Conservation (phyloP, 225 moss, liverwort and hornwort species). For the Lunularia cruciata region DNA sequence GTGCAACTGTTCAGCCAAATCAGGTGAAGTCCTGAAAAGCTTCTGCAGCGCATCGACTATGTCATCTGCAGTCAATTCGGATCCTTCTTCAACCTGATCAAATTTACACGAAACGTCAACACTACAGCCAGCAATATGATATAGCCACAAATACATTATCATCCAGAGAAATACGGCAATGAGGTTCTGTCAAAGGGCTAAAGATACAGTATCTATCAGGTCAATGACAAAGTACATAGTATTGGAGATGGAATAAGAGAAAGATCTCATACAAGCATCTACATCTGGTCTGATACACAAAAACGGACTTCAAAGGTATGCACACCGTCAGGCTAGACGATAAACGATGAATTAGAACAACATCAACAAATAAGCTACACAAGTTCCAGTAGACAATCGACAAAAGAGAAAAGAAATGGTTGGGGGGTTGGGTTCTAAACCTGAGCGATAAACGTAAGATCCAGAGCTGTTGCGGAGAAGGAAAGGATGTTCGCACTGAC, state of each 20-base stretch:
- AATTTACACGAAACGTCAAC: background rate
- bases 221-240: no score
- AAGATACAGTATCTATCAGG: no score
- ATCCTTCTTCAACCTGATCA: constrained; percentile 23
- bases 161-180: background rate
- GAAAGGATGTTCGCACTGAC: constrained; percentile 75
- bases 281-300: no score
- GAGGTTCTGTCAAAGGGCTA: no score
- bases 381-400: no score
- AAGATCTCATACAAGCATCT: no score
- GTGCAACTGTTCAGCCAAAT: background rate
- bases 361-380: no score
- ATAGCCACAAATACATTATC: background rate
- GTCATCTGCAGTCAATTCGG: constrained; percentile 25
- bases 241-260: no score
- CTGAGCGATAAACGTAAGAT: constrained; percentile 71
- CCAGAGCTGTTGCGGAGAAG: constrained; percentile 60
- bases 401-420: background rate
- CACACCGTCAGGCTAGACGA: no score
- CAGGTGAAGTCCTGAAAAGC: constrained; percentile 9
- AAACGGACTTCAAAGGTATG: no score
- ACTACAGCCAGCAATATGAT: background rate
- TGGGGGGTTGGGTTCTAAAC: constrained; percentile 23
- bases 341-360: no score
- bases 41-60: constrained; percentile 20